Percentiles rank a stretch among this genome's conserved stretches.
Conservation (phyloP, 495 filamentous ascomycete species). For the Neurospora sp. region DNA sequence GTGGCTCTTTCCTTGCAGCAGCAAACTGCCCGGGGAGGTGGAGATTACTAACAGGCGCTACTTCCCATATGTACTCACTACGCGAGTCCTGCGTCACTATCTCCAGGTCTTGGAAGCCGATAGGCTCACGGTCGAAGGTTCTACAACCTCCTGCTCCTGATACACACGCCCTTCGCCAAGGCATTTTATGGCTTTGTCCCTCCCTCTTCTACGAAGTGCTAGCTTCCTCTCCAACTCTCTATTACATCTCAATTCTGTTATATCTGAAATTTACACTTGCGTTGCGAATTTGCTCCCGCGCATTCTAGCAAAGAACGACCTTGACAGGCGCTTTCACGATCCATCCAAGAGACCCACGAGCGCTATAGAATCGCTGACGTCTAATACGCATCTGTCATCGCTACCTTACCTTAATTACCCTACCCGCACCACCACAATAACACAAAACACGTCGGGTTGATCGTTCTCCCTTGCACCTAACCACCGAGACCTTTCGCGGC, state of each 20-base stretch:
- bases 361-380: neutral
- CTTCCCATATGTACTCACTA: neutral
- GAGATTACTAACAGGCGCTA: neutral
- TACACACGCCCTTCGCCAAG: slow-evolving; percentile 15
- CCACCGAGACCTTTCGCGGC: neutral
- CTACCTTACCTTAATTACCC: neutral
- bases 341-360: neutral
- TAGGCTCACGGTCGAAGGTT: slow-evolving; percentile 25
- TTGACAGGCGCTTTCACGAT: neutral
- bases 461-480: neutral
- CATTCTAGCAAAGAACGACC: neutral
- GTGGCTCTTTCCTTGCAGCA: neutral
- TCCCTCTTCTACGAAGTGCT: neutral
- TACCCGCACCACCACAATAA: neutral
- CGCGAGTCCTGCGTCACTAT: slow-evolving; percentile 22
- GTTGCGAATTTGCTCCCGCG: neutral
- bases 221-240: neutral
- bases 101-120: slow-evolving; percentile 10
- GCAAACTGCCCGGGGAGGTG: neutral
- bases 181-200: slow-evolving; percentile 7
- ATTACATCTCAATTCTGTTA: neutral
- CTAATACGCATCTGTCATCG: neutral
- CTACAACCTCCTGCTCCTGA: slow-evolving; percentile 15
- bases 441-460: neutral
- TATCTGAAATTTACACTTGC: neutral